Conservation (phyloP, 768 basidiomycete genomes). For the Kwoniella dejecticola region DNA sequence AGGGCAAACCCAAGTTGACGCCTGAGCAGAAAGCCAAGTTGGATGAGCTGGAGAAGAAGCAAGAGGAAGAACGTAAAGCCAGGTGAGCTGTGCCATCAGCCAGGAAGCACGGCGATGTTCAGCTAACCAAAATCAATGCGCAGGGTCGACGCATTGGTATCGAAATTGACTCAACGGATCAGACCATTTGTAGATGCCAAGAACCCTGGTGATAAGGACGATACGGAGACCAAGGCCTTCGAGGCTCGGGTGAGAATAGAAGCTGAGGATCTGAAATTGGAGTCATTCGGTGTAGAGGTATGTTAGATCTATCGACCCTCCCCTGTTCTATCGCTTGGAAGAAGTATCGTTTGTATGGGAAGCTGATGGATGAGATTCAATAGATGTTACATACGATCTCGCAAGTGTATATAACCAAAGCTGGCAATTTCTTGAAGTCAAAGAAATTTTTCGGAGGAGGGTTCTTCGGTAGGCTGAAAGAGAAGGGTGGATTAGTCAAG, state of each 20-base stretch:
- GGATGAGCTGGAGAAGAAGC: constrained; percentile 76
- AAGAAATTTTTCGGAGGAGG: constrained; percentile 88
- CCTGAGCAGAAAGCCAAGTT: constrained; percentile 85
- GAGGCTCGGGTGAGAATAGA: constrained; percentile 75
- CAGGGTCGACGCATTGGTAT: constrained; percentile 71
- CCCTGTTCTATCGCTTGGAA: too few relatives aligned
- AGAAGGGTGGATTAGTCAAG: constrained; percentile 88
- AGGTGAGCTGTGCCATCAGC: constrained; percentile 45
- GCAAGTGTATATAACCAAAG: constrained; percentile 89
- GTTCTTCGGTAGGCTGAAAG: constrained; percentile 90
- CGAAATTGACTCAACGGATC: constrained; percentile 80
- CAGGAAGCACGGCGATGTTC: too few relatives aligned
- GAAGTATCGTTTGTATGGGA: neutral
- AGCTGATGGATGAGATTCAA: neutral
- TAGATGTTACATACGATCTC: constrained; percentile 88
- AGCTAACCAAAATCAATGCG: constrained; percentile 58
- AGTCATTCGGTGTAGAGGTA: constrained; percentile 96
- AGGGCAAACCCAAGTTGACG: constrained; percentile 61
- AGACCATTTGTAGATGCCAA: constrained; percentile 90
- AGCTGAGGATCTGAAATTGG: constrained; percentile 91
- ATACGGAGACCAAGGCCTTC: constrained; percentile 79
- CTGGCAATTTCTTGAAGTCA: constrained; percentile 85
- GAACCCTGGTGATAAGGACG: constrained; percentile 65
- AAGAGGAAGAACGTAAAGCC: constrained; percentile 62
- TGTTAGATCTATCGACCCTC: constrained; percentile 26